phyloP scores from a whole-genome alignment of 1,284 basidiomycete species.

The Trichosporon inkin region DNA sequence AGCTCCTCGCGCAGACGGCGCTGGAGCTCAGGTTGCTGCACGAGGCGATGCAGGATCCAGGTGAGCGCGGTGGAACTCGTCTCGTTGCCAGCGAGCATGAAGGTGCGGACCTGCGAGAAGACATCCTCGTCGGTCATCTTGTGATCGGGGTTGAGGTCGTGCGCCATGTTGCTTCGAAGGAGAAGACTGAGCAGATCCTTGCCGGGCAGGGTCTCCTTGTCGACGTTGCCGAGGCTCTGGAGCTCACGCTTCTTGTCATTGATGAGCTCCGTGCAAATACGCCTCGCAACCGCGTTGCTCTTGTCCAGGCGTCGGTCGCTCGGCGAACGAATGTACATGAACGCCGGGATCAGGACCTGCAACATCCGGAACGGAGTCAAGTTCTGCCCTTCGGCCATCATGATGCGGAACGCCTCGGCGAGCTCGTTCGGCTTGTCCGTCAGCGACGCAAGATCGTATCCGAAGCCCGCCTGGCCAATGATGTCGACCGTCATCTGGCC shows the following conservation, averaged over 20 bases:
- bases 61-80: constrained; percentile 67
- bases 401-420: constrained; percentile 35
- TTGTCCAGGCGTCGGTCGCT: constrained; percentile 46
- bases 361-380: constrained; percentile 58
- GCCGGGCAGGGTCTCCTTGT: constrained; percentile 52
- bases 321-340: constrained; percentile 48
- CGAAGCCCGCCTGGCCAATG: constrained; percentile 65
- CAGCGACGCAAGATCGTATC: constrained; percentile 54
- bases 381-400: constrained; percentile 31
- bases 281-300: constrained; percentile 46
- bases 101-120: constrained; percentile 69
- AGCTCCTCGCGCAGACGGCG: constrained; percentile 59
- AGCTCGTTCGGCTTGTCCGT: constrained; percentile 28
- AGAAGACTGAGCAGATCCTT: constrained; percentile 16
- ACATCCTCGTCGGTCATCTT: constrained; percentile 64
- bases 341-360: constrained; percentile 60
- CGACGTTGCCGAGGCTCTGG: constrained; percentile 10
- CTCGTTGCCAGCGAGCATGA: constrained; percentile 64
- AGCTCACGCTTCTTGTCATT: background rate
- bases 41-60: constrained; percentile 68
- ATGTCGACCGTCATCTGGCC: constrained; percentile 62
- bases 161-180: constrained; percentile 59
- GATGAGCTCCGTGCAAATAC: background rate
- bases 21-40: constrained; percentile 58
- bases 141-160: constrained; percentile 56